Percentiles rank a stretch among this genome's conserved stretches.
Evolutionary conservation across 2,329 filamentous ascomycete genomes (phyloP).

Genomic region (Metarhizium robertsii): DNA sequence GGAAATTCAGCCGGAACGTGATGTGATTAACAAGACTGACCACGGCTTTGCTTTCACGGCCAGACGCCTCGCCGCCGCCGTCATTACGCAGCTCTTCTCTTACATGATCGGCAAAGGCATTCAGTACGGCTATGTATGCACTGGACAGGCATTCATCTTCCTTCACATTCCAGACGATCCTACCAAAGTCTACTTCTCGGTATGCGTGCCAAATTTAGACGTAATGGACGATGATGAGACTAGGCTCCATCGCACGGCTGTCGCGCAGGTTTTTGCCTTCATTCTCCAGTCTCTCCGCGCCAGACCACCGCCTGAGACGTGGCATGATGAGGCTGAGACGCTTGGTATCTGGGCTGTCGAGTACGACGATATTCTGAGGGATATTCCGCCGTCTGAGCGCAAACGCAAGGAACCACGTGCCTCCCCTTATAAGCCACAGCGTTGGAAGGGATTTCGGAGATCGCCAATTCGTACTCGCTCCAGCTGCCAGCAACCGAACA

Average conservation of each 20-base stretch:
- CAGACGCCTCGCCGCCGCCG: constrained; percentile 22
- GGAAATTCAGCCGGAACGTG: constrained; percentile 22
- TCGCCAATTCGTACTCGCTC: constrained; percentile 15
- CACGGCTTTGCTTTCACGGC: constrained; percentile 19
- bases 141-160: constrained; percentile 23
- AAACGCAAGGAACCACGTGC: constrained; percentile 9
- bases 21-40: constrained; percentile 23
- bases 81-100: constrained; percentile 30
- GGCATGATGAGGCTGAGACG: constrained; percentile 18
- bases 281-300: constrained; percentile 21
- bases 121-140: constrained; percentile 25
- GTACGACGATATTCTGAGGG: constrained; percentile 19
- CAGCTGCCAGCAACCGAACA: background rate
- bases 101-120: constrained; percentile 27
- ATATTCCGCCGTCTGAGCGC: constrained; percentile 14
- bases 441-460: constrained; percentile 19
- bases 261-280: constrained; percentile 29
- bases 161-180: constrained; percentile 24
- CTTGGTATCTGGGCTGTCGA: constrained; percentile 26
- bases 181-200: constrained; percentile 21
- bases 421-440: constrained; percentile 16
- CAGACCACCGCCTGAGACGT: constrained; percentile 17
- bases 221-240: constrained; percentile 22
- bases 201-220: constrained; percentile 24
- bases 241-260: constrained; percentile 25